Evolutionary conservation across 371 early-diverging fungal species (phyloP), one percentile per base, ranked within the genome.

Genomic region (Gilbertella persicaria): DNA sequence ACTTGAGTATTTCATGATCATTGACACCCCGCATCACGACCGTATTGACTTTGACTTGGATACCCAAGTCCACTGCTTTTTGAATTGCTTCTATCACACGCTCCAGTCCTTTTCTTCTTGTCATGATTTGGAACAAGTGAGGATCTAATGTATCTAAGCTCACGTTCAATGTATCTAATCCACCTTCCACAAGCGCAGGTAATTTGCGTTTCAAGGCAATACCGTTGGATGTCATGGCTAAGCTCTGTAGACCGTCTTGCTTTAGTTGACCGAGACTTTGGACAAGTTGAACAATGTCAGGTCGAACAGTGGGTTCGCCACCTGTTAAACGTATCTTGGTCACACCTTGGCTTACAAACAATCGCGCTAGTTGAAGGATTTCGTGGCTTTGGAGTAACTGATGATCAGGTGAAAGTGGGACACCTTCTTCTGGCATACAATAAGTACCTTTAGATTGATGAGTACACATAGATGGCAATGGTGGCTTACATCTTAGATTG

Each of bases 371-470:
- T 2, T 79, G 74, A 21, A 93, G 60, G 20, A 95, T 94, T 68
- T 97, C 97, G 10, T 76, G 72, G 2, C 88, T 85, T 6, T 85
- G 84, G 50, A 97, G 65, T 21, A 97, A 69, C 29, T 87, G 58
- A 17, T 79, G 68, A 19, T 67, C 63, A 0, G 94, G 90, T 0
- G 93, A 85, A 7, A 97, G 72, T 5, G 82, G 79, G 0, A 95
- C 81, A 5, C 97, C 97, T 53, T 93, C 93, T 33, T 83, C 93
- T 5, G 96, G 96, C 97, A 97, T 97, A 68, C 97, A 97, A 70
- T 97, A 97, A 0, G 92, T 91, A 61, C 93, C 91, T 89, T 43
- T 29, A 30, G 16, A 38, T 23, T 23, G 14, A 40, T 28, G 4
- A 19, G 30, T 19, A 23, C 42, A 8, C 16, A 47, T 53, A 28